These are phyloP conservation scores for Pterocarpus macrocarpus DNA, from an alignment of 306 rosid species.

Conservation along the genomic window DNA sequence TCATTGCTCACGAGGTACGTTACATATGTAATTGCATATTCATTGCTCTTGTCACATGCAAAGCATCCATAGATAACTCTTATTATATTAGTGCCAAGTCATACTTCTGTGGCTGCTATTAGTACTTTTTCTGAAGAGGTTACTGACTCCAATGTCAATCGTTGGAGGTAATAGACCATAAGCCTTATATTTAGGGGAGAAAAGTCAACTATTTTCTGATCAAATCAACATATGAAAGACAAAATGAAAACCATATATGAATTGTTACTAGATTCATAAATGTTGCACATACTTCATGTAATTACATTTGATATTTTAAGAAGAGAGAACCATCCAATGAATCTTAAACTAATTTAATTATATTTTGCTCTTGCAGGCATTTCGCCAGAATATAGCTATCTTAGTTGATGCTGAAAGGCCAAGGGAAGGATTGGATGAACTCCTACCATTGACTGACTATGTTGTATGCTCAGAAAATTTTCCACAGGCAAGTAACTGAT, in stretches of 20 bases:
- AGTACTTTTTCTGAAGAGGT: constrained; percentile 23
- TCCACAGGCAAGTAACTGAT: constrained; percentile 78
- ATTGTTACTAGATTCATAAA: constrained; percentile 17
- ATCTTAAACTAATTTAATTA: constrained; percentile 29
- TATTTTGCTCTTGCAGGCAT: constrained; percentile 66
- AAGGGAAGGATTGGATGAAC: constrained; percentile 89
- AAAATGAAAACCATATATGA: constrained; percentile 1
- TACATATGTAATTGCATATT: constrained; percentile 16
- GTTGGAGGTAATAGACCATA: not conserved
- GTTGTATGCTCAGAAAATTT: constrained; percentile 78
- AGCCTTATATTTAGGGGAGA: constrained; percentile 16
- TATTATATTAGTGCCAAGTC: not conserved
- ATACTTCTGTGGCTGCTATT: constrained; percentile 15
- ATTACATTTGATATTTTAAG: not conserved
- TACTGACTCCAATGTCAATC: not conserved
- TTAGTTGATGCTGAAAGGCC: constrained; percentile 83
- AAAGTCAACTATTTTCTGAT: constrained; percentile 21
- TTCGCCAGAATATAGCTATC: constrained; percentile 69
- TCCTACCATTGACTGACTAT: constrained; percentile 70
- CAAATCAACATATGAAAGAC: not conserved
- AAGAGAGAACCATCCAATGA: constrained; percentile 18
- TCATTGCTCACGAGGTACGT: constrained; percentile 88
- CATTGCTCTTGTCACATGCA: constrained; percentile 28
- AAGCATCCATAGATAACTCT: constrained; percentile 10
- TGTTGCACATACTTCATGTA: not conserved